phyloP scores from a whole-genome alignment of 1,139 yeast species.

The Nadsonia commutata region DNA sequence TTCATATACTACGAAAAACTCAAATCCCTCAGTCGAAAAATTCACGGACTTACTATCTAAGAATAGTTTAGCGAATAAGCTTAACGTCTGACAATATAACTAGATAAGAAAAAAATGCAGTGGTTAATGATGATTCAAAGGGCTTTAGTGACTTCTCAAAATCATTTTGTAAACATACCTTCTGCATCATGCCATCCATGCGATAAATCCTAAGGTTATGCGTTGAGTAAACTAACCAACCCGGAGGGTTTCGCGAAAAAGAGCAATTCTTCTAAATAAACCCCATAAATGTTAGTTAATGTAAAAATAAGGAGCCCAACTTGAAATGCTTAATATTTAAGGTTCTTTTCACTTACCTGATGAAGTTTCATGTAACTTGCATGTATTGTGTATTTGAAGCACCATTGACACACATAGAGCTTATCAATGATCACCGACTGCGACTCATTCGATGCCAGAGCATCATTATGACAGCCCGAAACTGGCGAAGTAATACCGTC shows the following conservation, averaged over 20 bases:
- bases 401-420: slow-evolving; percentile 60
- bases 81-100: slow-evolving; percentile 66
- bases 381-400: slow-evolving; percentile 62
- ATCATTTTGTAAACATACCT: no score
- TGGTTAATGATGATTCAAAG: no score
- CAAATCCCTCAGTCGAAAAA: slow-evolving; percentile 64
- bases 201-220: slow-evolving; percentile 42
- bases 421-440: slow-evolving; percentile 30
- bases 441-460: slow-evolving; percentile 1
- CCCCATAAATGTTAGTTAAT: not conserved
- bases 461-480: no score
- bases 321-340: not conserved
- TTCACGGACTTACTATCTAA: slow-evolving; percentile 85
- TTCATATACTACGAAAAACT: slow-evolving; percentile 47
- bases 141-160: no score
- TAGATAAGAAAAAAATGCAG: no score
- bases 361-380: not conserved
- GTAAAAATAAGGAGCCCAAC: not conserved
- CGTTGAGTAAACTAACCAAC: slow-evolving; percentile 55
- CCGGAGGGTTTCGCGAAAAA: slow-evolving; percentile 33
- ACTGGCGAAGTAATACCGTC: slow-evolving; percentile 3
- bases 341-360: slow-evolving; percentile 1
- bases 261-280: not conserved
- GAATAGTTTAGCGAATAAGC: slow-evolving; percentile 74
- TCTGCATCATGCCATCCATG: slow-evolving; percentile 48